Evolutionary conservation across 2,329 filamentous ascomycete species (phyloP).

Genomic region (Aaosphaeria pasadenensis): DNA sequence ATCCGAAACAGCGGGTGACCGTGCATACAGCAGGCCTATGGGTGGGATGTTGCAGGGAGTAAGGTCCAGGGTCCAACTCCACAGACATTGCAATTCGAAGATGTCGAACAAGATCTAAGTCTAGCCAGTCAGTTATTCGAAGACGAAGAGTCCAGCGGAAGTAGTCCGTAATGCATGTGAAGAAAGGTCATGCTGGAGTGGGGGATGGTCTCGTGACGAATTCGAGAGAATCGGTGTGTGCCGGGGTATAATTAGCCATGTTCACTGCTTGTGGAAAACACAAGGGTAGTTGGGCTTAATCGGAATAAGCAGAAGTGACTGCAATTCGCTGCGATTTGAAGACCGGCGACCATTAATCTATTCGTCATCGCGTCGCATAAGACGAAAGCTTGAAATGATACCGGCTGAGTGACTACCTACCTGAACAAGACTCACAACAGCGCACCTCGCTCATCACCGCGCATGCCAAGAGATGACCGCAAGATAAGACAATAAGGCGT

Average conservation of each 20-base stretch:
- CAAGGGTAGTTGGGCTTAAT: conserved; percentile 7
- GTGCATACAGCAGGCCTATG: no score
- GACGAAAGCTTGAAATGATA: conserved; percentile 14
- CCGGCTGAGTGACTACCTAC: conserved; percentile 12
- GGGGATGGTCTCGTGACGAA: conserved; percentile 14
- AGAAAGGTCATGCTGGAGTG: conserved; percentile 12
- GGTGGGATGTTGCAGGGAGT: no score
- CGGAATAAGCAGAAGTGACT: conserved; percentile 3
- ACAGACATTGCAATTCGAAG: no score
- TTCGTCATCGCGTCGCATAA: conserved; percentile 15
- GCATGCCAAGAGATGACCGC: conserved; percentile 17
- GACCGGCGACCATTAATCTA: conserved; percentile 13
- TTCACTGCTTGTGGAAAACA: conserved; percentile 9
- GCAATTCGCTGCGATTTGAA: conserved; percentile 8
- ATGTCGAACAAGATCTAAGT: no score
- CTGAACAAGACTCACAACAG: conserved; percentile 8
- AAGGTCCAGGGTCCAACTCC: no score
- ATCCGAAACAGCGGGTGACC: no score
- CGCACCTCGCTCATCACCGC: conserved; percentile 2
- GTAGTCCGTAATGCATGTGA: conserved; percentile 1
- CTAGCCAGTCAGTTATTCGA: no score
- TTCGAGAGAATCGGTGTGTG: conserved; percentile 11
- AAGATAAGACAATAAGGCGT: conserved; percentile 16
- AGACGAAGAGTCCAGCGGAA: no score
- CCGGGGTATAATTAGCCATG: conserved; percentile 19